Evolutionary conservation across 208 protist species (phyloP).

Genomic region (Trypanosoma cruzi): DNA sequence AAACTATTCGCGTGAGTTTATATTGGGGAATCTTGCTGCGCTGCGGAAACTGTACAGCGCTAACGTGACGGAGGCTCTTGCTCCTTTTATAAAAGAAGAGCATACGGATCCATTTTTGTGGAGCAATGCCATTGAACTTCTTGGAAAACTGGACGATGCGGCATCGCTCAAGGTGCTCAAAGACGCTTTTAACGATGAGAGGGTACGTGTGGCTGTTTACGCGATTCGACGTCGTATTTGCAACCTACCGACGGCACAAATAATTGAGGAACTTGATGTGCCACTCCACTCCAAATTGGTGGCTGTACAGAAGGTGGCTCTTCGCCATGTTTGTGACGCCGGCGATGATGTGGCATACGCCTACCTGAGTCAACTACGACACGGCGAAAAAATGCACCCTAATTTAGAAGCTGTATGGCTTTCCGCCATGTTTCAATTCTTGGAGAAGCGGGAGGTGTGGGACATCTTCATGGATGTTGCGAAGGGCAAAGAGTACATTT

Average conservation of each 20-base stretch:
- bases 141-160: constrained; percentile 10
- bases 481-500: background rate
- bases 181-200: constrained; percentile 2
- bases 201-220: constrained; percentile 9
- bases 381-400: constrained; percentile 5
- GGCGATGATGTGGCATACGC: constrained; percentile 10
- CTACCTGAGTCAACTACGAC: constrained; percentile 8
- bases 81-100: background rate
- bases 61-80: constrained; percentile 14
- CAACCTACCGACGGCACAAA: constrained; percentile 1
- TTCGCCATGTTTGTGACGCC: constrained; percentile 1
- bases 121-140: constrained; percentile 3
- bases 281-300: constrained; percentile 15
- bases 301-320: constrained; percentile 15
- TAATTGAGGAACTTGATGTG: constrained; percentile 11
- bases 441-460: constrained; percentile 22
- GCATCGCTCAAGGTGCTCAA: constrained; percentile 14
- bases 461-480: constrained; percentile 8
- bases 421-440: constrained; percentile 13
- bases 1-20: background rate
- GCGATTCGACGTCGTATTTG: constrained; percentile 15
- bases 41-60: constrained; percentile 8
- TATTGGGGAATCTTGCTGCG: background rate
- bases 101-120: background rate
- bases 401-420: constrained; percentile 22